These are phyloP conservation scores for Euphorbia schlechtendalii DNA, from an alignment of 441 rosid genomes.

Conservation along the genomic window DNA sequence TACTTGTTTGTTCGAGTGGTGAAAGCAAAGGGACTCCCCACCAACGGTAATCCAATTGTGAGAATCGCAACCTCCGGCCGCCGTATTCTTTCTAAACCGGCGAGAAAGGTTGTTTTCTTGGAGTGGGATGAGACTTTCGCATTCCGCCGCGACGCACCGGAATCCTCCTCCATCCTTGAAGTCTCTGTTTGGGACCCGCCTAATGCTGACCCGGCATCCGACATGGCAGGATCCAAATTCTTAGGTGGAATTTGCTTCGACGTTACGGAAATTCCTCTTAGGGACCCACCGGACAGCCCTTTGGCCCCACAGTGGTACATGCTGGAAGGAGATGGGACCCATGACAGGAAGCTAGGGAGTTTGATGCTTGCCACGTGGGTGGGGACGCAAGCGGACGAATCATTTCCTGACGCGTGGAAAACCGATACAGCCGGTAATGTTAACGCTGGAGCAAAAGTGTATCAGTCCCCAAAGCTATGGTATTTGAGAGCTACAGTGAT, in stretches of 20 bases:
- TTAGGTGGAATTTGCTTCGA: slow-evolving; percentile 84
- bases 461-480: slow-evolving; percentile 87
- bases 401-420: slow-evolving; percentile 85
- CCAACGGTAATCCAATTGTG: slow-evolving; percentile 54
- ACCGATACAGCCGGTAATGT: slow-evolving; percentile 68
- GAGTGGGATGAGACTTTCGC: slow-evolving; percentile 87
- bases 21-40: slow-evolving; percentile 57
- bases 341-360: slow-evolving; percentile 44
- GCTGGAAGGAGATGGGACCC: slow-evolving; percentile 42
- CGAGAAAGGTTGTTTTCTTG: slow-evolving; percentile 38
- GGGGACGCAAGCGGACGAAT: slow-evolving; percentile 84
- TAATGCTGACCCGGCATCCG: slow-evolving; percentile 7
- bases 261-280: slow-evolving; percentile 63
- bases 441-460: slow-evolving; percentile 75
- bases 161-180: slow-evolving; percentile 57
- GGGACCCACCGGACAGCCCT: slow-evolving; percentile 84
- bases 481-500: slow-evolving; percentile 68
- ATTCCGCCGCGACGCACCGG: slow-evolving; percentile 50
- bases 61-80: slow-evolving; percentile 48
- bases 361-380: slow-evolving; percentile 89
- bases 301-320: slow-evolving; percentile 92
- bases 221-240: slow-evolving; percentile 38
- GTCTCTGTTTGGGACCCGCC: slow-evolving; percentile 70
- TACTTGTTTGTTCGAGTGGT: slow-evolving; percentile 62
- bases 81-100: slow-evolving; percentile 36